Evolutionary conservation across 371 early-diverging fungal genomes (phyloP), one percentile per base, ranked within the genome.

Genomic region (Choanephora cucurbitarum): DNA sequence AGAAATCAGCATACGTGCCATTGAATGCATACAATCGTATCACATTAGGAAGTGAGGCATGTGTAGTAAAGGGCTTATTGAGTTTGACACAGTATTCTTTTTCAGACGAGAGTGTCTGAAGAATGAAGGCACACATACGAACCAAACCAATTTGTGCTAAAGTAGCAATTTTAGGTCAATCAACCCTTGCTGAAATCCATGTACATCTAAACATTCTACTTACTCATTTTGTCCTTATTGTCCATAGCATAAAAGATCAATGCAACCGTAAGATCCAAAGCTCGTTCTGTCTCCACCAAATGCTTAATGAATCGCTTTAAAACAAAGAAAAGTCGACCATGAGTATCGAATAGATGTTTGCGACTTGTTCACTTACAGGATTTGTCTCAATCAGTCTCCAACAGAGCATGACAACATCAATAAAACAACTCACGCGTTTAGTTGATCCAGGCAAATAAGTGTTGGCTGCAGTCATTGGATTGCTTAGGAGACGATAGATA

Each of bases 351-450:
- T 28, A n/a, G n/a, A n/a, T 28, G 3, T 28, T 7, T 28, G 3
- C 7, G 7, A 28, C 7, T 28, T 52, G 23, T 17, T 41, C 32
- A 51, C 57, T 53, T 72, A 88, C 90, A 72, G 83, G 77, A 62
- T 94, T 95, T 51, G 75, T 69, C 50, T 93, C 91, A 44, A 92
- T 52, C 10, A 91, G 64, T 63, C 84, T 80, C 95, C 95, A 95
- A 48, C 91, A 87, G 18, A 94, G 68, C 86, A 92, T 90, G 62
- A 92, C 69, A 6, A 88, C 85, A 63, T 94, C 93, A 13, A 82
- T 70, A 41, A 82, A 77, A n/a, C 88, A 77, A 13, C 72, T 75
- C 5, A 88, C 82, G 31, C 81, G 82, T 52, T 91, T 90, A 17
- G 85, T 88, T 1, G 91, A 87, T 7, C 90, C 88, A 19, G 93